A percentile compares a stretch with the other conserved stretches of the same genome.
Conservation (phyloP, 140 eudicot species). For the Flaveria floridana region DNA sequence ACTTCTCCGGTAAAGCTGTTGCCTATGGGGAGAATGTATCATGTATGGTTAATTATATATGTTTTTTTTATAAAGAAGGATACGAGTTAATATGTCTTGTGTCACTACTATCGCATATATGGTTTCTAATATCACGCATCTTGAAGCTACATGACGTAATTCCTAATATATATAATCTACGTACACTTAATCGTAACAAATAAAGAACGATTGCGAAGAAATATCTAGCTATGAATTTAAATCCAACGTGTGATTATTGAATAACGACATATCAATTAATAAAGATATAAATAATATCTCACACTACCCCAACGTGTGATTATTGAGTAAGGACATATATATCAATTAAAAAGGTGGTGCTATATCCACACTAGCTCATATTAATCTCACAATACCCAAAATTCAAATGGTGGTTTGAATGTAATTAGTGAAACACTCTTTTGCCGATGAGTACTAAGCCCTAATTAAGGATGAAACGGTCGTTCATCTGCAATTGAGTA, state of each 20-base stretch:
- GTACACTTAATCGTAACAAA: no score
- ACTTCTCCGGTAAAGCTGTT: constrained; percentile 35
- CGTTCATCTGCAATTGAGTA: no score
- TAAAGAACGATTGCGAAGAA: no score
- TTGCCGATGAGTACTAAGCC: no score
- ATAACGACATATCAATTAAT: not conserved
- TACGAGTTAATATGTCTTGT: not conserved
- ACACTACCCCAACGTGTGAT: no score
- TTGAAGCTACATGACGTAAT: not conserved
- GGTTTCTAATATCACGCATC: not conserved
- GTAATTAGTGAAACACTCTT: no score
- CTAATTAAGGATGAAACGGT: no score
- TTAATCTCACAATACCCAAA: no score
- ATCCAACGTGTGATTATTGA: not conserved
- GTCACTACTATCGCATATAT: not conserved
- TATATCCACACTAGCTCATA: no score
- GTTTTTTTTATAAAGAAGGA: not conserved
- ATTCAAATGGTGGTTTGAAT: no score
- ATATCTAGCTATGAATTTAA: not conserved
- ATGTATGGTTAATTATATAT: constrained; percentile 23
- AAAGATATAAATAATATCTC: not conserved
- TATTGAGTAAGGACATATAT: no score
- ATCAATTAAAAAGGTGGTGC: no score
- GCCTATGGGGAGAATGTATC: constrained; percentile 16
- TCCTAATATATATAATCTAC: not conserved